phyloP scores from a whole-genome alignment of 1,139 yeast genomes.

The Debaryomyces fabryi region DNA sequence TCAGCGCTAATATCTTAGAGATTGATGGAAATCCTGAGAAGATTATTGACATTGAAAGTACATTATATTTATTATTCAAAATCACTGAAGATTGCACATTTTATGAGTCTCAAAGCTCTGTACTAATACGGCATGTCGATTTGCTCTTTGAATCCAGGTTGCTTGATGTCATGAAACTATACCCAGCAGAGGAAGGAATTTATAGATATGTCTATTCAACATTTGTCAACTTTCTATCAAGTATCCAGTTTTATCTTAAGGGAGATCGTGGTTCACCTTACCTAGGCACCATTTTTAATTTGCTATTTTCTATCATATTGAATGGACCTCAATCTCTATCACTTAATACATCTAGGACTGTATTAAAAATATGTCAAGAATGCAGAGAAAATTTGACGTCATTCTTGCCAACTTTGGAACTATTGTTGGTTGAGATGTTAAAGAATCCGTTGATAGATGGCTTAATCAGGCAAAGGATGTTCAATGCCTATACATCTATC shows the following conservation, averaged over 20 bases:
- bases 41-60: slow-evolving; percentile 60
- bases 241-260: slow-evolving; percentile 57
- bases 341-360: slow-evolving; percentile 56
- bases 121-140: slow-evolving; percentile 30
- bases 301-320: slow-evolving; percentile 40
- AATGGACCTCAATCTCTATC: slow-evolving; percentile 22
- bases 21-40: slow-evolving; percentile 1
- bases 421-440: slow-evolving; percentile 55
- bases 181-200: slow-evolving; percentile 11
- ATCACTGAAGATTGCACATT: slow-evolving; percentile 53
- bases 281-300: slow-evolving; percentile 53
- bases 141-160: slow-evolving; percentile 29
- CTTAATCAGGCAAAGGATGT: slow-evolving; percentile 61
- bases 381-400: slow-evolving; percentile 52
- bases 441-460: slow-evolving; percentile 47
- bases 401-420: slow-evolving; percentile 55
- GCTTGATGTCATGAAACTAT: slow-evolving; percentile 21
- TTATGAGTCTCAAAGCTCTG: slow-evolving; percentile 38
- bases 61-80: slow-evolving; percentile 63
- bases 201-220: slow-evolving; percentile 32
- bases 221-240: slow-evolving; percentile 54
- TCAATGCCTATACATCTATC: slow-evolving; percentile 63
- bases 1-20: slow-evolving; percentile 28
- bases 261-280: slow-evolving; percentile 36
- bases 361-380: slow-evolving; percentile 61